A percentile compares a stretch with the other conserved stretches of the same genome.
These are phyloP conservation scores for Globisporangium middletonii DNA, from an alignment of 352 stramenopile species.

Conservation along the genomic window DNA sequence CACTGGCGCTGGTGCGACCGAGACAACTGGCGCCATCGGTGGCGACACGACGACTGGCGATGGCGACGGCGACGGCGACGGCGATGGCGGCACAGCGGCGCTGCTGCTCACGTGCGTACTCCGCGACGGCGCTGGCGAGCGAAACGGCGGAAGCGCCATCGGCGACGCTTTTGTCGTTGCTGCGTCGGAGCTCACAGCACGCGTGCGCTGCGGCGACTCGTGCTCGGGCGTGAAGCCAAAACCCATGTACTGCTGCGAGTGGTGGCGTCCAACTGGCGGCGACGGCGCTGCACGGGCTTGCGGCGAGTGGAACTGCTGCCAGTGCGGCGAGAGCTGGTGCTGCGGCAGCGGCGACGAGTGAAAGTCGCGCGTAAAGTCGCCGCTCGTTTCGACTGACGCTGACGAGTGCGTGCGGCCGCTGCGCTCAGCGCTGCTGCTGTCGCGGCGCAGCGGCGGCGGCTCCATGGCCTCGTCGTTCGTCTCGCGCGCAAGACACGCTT, in stretches of 20 bases:
- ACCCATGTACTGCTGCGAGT: constrained; percentile 12
- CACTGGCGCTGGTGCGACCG: not conserved
- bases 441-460: not conserved
- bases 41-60: not conserved
- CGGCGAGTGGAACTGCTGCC: constrained; percentile 4
- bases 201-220: constrained; percentile 6
- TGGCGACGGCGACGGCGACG: too few species aligned
- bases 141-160: not conserved
- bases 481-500: constrained; percentile 67
- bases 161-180: not conserved
- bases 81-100: not conserved
- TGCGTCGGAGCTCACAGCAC: constrained; percentile 11
- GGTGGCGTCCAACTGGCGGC: constrained; percentile 10
- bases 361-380: constrained; percentile 12
- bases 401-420: not conserved
- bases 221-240: constrained; percentile 9
- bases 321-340: constrained; percentile 7
- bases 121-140: not conserved
- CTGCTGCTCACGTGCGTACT: too few species aligned
- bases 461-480: not conserved
- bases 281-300: constrained; percentile 10
- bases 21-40: not conserved
- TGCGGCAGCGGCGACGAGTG: constrained; percentile 7
- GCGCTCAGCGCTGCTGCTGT: not conserved
- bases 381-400: not conserved